These are phyloP conservation scores for Gnetum montanum DNA, from an alignment of 75 land plant genomes.

Conservation along the genomic window DNA sequence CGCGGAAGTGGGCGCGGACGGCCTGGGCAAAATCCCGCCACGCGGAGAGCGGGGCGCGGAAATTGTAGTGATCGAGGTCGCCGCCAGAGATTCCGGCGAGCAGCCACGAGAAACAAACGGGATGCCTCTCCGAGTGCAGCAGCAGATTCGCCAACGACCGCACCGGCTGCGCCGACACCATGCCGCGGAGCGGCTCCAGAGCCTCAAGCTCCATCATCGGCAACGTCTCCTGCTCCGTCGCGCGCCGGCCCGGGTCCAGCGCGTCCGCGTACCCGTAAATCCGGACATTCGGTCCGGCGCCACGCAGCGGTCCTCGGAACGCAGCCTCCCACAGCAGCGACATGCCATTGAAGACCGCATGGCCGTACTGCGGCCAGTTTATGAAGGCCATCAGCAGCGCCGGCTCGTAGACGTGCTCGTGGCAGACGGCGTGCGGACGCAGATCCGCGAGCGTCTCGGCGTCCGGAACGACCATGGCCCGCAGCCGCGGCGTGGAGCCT, in stretches of 20 bases:
- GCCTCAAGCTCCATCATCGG: not conserved
- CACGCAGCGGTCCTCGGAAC: not conserved
- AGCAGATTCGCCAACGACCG: not conserved
- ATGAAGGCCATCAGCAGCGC: slow-evolving; percentile 5
- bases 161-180: slow-evolving; percentile 4
- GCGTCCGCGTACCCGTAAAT: slow-evolving; percentile 4
- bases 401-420: slow-evolving; percentile 2
- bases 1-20: slow-evolving; percentile 4
- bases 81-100: slow-evolving; percentile 1
- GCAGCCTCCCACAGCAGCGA: slow-evolving; percentile 2
- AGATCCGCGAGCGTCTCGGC: not conserved
- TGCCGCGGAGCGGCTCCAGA: not conserved
- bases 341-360: slow-evolving; percentile 1
- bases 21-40: slow-evolving; percentile 7
- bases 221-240: not conserved
- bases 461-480: not conserved
- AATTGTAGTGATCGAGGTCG: slow-evolving; percentile 7
- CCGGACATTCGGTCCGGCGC: slow-evolving; percentile 5
- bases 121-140: not conserved
- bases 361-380: slow-evolving; percentile 11
- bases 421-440: not conserved
- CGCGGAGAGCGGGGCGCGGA: not conserved
- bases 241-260: not conserved
- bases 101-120: slow-evolving; percentile 2
- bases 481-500: not conserved